Evolutionary conservation across 2,329 filamentous ascomycete genomes (phyloP), one percentile per base, ranked within the genome.

Genomic region (Apiospora kogelbergensis): DNA sequence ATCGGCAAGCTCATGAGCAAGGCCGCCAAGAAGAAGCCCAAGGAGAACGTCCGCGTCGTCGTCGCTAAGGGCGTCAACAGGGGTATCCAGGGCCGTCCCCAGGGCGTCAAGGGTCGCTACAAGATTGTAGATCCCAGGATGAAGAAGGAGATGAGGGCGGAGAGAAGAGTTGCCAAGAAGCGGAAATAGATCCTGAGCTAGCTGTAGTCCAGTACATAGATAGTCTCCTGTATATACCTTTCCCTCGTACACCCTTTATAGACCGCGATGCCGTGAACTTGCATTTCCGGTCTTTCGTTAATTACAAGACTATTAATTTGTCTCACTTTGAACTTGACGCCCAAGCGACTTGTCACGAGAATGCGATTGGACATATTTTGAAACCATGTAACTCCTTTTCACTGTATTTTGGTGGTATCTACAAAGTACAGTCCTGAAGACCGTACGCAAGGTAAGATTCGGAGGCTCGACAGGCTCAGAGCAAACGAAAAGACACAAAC

Each of bases 61-160:
- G 95, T 98, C 71, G 96, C 96, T 20, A 89, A 87, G 71, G 95
- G 95, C 70, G 82, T 88, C 66, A 98, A 98, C 81, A 91, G 90
- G 74, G 95, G 94, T 76, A 90, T 97, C 77, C 89, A 92, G 78
- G 95, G 95, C 24, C 86, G 95, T 74, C 96, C 96, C 2, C 92
- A 90, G 80, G 96, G 95, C 70, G 94, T 97, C 30, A 98, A 97
- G 88, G 95, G 95, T 45, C 91, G 93, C 74, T 99, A 99, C 81
- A 97, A 97, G 86, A 97, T 99, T 86, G 95, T 99, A 42, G 72
- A 74, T 68, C 66, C 73, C 46, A 70, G 72, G 68, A 74, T 74
- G 73, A 74, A 74, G 69, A 75, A 74, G 67, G 73, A 75, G 70
- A 73, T 72, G 73, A 72, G 73, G 44, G 73, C 73, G n/a, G 63